phyloP scores from a whole-genome alignment of 1,284 basidiomycete genomes.

The Taiwanofungus camphoratus region DNA sequence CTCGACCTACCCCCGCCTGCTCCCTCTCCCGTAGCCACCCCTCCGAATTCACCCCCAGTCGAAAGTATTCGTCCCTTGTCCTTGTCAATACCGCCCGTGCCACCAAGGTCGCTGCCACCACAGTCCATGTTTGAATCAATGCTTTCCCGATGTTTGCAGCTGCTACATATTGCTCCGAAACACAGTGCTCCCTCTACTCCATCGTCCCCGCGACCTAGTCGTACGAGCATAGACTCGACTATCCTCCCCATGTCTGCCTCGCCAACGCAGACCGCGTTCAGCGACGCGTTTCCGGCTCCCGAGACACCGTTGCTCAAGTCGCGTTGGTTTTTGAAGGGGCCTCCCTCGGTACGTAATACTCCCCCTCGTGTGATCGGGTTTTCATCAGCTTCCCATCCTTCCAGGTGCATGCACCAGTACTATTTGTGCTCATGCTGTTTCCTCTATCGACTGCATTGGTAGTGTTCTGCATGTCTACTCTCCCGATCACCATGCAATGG shows the following conservation, averaged over 20 bases:
- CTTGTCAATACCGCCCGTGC: slow-evolving; percentile 16
- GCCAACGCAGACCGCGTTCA: slow-evolving; percentile 47
- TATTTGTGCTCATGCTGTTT: slow-evolving; percentile 63
- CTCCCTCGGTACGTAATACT: slow-evolving; percentile 40
- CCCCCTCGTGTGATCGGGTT: slow-evolving; percentile 18
- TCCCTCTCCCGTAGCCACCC: slow-evolving; percentile 21
- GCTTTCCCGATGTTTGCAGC: slow-evolving; percentile 28
- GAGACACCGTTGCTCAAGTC: no score
- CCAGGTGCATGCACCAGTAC: slow-evolving; percentile 57
- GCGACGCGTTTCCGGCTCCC: slow-evolving; percentile 38
- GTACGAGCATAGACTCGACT: slow-evolving; percentile 45
- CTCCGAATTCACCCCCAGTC: slow-evolving; percentile 21
- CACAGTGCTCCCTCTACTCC: slow-evolving; percentile 23
- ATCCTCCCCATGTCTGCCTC: slow-evolving; percentile 68
- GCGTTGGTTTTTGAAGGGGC: no score
- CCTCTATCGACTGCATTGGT: slow-evolving; percentile 55
- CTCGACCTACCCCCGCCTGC: slow-evolving; percentile 28
- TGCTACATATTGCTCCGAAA: slow-evolving; percentile 36
- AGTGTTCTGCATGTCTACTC: slow-evolving; percentile 44
- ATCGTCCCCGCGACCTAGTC: slow-evolving; percentile 40
- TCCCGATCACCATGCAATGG: slow-evolving; percentile 72
- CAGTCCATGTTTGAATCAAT: slow-evolving; percentile 37
- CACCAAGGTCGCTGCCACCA: slow-evolving; percentile 15
- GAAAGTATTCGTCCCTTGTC: slow-evolving; percentile 14
- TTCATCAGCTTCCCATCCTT: slow-evolving; percentile 15